Evolutionary conservation across 2,329 filamentous ascomycete genomes (phyloP), one percentile per base, ranked within the genome.

Genomic region (Herpotrichia juniperi): DNA sequence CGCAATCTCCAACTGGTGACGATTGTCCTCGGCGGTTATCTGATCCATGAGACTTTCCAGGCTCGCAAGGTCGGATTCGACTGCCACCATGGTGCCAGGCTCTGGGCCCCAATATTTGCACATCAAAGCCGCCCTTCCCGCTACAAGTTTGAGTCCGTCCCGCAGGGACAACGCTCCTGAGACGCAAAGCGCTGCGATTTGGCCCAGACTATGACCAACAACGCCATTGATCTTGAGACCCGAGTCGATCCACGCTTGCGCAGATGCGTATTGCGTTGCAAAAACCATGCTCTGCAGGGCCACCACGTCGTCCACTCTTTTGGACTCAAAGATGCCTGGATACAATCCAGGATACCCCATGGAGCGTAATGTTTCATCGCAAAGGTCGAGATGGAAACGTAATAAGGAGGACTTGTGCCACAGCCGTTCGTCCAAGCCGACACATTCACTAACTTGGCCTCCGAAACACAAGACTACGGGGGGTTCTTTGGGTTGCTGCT

Each of bases 181-280:
- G 1, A 77, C 57, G 11, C 61, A 63, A 2, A 76, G 51, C 1
- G 73, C 75, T 0, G 74, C 72, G 1, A 77, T 50, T 48, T 78
- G 62, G 4, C 75, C 75, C 32, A 78, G 69, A 46, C 71, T 76
- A 50, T 78, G 76, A 0, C 76, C 76, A 9, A 71, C 37, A 2
- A 67, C n/a, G 4, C 54, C 50, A 14, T 17, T 46, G 10, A 55
- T 42, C 11, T 48, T 48, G 0, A 67, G 24, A 3, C 59, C 63
- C 21, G 47, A 57, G 0, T 60, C 56, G 1, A 68, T 63, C 67
- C 68, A n/a, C n/a, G n/a, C n/a, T n/a, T n/a, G n/a, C n/a, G n/a
- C n/a, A n/a, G n/a, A n/a, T n/a, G n/a, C n/a, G n/a, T n/a, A n/a
- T n/a, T n/a, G n/a, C n/a, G n/a, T n/a, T n/a, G n/a, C n/a, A n/a